These are phyloP conservation scores for Selaginella moellendorffii DNA, from an alignment of 75 land plant genomes.

Conservation along the genomic window DNA sequence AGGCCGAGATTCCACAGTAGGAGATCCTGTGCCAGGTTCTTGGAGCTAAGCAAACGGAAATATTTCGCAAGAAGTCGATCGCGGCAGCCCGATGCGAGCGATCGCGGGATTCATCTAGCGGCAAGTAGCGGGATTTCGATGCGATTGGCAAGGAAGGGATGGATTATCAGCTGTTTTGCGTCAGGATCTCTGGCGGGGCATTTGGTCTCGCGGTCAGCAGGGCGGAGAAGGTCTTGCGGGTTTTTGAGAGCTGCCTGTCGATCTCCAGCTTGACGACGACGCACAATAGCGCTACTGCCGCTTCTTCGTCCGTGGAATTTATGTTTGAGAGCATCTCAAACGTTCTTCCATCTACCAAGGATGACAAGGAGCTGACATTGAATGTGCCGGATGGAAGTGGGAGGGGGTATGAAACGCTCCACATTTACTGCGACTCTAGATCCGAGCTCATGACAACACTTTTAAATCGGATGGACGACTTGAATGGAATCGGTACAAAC, in stretches of 20 bases:
- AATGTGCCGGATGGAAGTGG: constrained; percentile 19
- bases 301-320: constrained; percentile 11
- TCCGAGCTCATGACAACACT: constrained; percentile 35
- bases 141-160: too few relatives aligned
- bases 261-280: constrained; percentile 14
- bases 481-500: constrained; percentile 33
- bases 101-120: too few relatives aligned
- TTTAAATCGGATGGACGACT: constrained; percentile 28
- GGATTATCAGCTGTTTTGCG: constrained; percentile 37
- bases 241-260: constrained; percentile 28
- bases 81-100: too few relatives aligned
- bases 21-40: too few relatives aligned
- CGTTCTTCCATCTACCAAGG: constrained; percentile 24
- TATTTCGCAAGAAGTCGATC: too few relatives aligned
- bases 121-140: too few relatives aligned
- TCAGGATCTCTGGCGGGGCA: constrained; percentile 17
- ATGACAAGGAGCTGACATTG: constrained; percentile 23
- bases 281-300: constrained; percentile 6
- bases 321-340: constrained; percentile 26
- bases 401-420: constrained; percentile 19
- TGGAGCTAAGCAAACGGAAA: too few relatives aligned
- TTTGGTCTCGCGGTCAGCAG: constrained; percentile 17
- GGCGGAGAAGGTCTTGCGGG: constrained; percentile 19
- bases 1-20: too few relatives aligned
- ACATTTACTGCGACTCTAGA: constrained; percentile 27